Conservation (phyloP, 257 asterid genomes). For the Plantago elongata region DNA sequence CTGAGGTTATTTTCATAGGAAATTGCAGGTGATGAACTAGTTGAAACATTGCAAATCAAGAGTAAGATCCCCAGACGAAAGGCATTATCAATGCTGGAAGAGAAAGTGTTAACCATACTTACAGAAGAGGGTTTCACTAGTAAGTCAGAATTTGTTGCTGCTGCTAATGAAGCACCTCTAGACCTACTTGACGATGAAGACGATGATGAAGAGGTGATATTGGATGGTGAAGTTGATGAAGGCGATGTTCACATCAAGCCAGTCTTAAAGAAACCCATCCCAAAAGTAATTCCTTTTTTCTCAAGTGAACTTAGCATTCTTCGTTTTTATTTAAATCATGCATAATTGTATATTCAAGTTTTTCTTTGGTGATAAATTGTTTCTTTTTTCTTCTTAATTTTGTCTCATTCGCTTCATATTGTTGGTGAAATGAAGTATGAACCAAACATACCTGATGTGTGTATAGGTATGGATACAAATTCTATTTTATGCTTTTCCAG, state of each 20-base stretch:
- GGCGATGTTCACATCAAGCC: conserved; percentile 96
- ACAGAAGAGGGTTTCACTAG: conserved; percentile 87
- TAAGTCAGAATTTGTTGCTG: conserved; percentile 44
- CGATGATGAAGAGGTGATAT: conserved; percentile 89
- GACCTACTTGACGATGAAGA: conserved; percentile 79
- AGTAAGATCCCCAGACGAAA: conserved; percentile 86
- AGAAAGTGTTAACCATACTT: conserved; percentile 65
- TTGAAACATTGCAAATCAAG: conserved; percentile 77
- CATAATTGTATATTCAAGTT: too few species aligned
- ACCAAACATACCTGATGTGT: too few species aligned
- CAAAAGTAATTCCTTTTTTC: conserved; percentile 48
- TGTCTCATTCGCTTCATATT: too few species aligned
- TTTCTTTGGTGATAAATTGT: too few species aligned
- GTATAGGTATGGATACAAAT: too few species aligned
- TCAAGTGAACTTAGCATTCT: conserved; percentile 1
- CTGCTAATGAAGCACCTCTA: conserved; percentile 44
- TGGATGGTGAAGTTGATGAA: conserved; percentile 98
- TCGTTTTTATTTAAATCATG: too few species aligned
- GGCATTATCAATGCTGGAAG: conserved; percentile 68
- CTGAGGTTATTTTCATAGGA: conserved; percentile 44
- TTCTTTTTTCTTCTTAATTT: too few species aligned
- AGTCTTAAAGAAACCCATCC: conserved; percentile 44
- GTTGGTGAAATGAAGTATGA: too few species aligned
- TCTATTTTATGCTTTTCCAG: too few species aligned
- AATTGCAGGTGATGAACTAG: conserved; percentile 85